A percentile compares a stretch with the other conserved stretches of the same genome.
Conservation (phyloP, 805 yeast species). For the Metschnikowia henanensis region DNA sequence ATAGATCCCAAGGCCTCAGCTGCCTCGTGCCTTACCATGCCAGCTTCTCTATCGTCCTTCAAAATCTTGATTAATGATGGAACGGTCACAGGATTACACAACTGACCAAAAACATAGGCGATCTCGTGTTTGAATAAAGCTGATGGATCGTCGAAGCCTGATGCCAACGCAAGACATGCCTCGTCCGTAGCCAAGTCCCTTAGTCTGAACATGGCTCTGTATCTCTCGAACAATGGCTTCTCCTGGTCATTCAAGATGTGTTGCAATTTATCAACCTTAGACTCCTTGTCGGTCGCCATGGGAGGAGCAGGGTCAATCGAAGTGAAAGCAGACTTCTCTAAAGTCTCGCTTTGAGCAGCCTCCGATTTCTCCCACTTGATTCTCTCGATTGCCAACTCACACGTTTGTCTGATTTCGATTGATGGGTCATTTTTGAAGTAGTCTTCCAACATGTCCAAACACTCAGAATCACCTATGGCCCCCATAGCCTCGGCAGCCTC, state of each 20-base stretch:
- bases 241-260: constrained; percentile 70
- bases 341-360: constrained; percentile 58
- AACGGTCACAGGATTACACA: constrained; percentile 90
- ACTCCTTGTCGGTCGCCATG: constrained; percentile 55
- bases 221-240: constrained; percentile 85
- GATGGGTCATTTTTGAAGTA: constrained; percentile 73
- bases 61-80: constrained; percentile 84
- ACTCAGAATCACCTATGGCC: constrained; percentile 82
- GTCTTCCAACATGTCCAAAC: constrained; percentile 63
- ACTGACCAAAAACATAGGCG: constrained; percentile 97
- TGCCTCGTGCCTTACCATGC: constrained; percentile 99
- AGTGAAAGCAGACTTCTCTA: constrained; percentile 75
- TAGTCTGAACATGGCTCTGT: constrained; percentile 97
- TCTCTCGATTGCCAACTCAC: constrained; percentile 95
- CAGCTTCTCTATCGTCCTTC: constrained; percentile 78
- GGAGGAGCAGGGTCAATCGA: constrained; percentile 99
- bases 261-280: constrained; percentile 66
- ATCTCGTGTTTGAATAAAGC: constrained; percentile 97
- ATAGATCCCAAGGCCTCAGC: constrained; percentile 98
- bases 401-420: constrained; percentile 91
- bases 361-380: constrained; percentile 89
- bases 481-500: constrained; percentile 99
- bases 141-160: constrained; percentile 86
- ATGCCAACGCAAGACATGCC: constrained; percentile 88
- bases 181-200: constrained; percentile 94